Percentiles rank a stretch among this genome's conserved stretches.
Conservation (phyloP, 257 asterid genomes). For the Solanum appendiculatum region DNA sequence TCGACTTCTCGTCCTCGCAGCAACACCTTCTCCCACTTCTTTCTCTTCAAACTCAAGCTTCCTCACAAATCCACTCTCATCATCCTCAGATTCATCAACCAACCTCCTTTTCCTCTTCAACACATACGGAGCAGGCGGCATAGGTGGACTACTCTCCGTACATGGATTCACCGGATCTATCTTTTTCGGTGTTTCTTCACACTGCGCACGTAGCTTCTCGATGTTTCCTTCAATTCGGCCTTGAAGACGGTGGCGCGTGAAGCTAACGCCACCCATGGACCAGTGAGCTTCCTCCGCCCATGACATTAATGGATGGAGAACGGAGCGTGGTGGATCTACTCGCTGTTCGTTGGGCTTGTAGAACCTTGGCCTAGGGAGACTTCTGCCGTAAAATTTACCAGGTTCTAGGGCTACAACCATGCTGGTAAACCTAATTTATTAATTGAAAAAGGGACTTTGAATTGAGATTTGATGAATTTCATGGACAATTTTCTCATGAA, state of each 20-base stretch:
- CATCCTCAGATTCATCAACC: constrained; percentile 34
- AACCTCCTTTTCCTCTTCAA: constrained; percentile 55
- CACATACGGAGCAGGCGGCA: constrained; percentile 74
- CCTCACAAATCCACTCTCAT: constrained; percentile 32
- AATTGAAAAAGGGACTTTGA: neutral
- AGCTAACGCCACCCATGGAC: constrained; percentile 93
- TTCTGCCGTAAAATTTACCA: constrained; percentile 82
- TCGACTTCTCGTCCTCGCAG: constrained; percentile 19
- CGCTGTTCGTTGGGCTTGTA: constrained; percentile 35
- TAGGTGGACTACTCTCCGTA: constrained; percentile 23
- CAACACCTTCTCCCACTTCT: neutral
- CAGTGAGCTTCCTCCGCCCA: constrained; percentile 95
- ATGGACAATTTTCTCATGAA: neutral
- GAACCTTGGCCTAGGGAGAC: constrained; percentile 80
- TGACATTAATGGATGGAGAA: constrained; percentile 49
- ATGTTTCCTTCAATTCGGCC: constrained; percentile 89
- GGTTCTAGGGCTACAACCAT: constrained; percentile 80
- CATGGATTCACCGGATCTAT: neutral
- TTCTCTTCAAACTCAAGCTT: constrained; percentile 56
- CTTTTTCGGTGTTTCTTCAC: constrained; percentile 17
- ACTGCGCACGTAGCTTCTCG: constrained; percentile 49
- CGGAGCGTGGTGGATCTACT: constrained; percentile 67
- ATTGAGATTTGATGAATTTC: neutral
- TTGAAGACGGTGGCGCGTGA: constrained; percentile 77
- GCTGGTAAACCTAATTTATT: neutral